These are phyloP conservation scores for Eimeria praecox DNA, from an alignment of 169 alveolate species.

Conservation along the genomic window DNA sequence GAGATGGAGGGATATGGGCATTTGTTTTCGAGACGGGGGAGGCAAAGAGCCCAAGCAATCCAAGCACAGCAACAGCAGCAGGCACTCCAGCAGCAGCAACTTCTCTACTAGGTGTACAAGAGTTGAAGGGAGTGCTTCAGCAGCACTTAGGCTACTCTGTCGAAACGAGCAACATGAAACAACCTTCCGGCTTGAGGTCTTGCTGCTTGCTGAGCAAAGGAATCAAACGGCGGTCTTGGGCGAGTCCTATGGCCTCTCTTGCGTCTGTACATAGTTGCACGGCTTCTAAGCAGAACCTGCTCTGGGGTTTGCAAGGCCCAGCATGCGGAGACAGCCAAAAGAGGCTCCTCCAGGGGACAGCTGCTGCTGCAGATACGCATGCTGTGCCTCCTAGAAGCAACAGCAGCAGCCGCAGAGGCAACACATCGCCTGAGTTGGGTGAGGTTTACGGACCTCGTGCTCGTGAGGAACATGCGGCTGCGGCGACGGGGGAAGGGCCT, in stretches of 20 bases:
- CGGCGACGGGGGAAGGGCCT: not conserved
- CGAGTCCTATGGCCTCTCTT: not conserved
- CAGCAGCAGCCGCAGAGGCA: constrained; percentile 44
- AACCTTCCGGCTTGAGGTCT: not conserved
- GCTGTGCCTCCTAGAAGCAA: not conserved
- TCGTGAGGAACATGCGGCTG: not conserved
- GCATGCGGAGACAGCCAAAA: not conserved
- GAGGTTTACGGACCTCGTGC: constrained; percentile 45
- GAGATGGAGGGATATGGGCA: not conserved
- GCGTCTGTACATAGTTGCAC: not conserved
- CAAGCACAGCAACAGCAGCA: not conserved
- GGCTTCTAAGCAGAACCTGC: not conserved
- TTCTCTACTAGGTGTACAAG: not conserved
- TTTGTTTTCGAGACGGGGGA: not conserved
- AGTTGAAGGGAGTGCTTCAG: not conserved
- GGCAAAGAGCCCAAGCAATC: not conserved
- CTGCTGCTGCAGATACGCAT: not conserved
- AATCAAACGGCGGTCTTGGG: too few species aligned
- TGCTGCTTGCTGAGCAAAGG: not conserved
- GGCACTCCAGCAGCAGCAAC: not conserved
- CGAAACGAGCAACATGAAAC: not conserved
- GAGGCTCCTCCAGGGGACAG: not conserved
- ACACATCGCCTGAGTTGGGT: not conserved
- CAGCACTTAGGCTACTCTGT: not conserved
- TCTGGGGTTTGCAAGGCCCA: not conserved